A percentile compares a stretch with the other conserved stretches of the same genome.
Conservation (phyloP, 2,329 filamentous ascomycete genomes). For the Saccharata proteae region DNA sequence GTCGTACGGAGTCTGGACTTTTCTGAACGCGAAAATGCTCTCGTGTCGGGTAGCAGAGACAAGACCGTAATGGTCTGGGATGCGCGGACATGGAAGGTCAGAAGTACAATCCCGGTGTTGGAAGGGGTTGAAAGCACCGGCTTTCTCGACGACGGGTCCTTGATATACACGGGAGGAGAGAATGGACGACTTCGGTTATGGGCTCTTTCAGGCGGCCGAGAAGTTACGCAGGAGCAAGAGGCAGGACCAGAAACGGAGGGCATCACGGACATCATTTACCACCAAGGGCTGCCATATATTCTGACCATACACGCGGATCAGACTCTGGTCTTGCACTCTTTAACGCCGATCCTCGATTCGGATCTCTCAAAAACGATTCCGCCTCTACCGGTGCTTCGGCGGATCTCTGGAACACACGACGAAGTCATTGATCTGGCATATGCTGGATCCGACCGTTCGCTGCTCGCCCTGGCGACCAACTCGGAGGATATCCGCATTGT, state of each 20-base stretch:
- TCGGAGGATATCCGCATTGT: constrained; percentile 86
- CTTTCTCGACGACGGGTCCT: constrained; percentile 57
- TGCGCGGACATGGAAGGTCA: constrained; percentile 68
- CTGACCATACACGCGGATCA: constrained; percentile 82
- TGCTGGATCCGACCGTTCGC: constrained; percentile 63
- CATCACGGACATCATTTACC: constrained; percentile 61
- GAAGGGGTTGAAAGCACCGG: constrained; percentile 78
- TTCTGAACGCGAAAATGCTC: constrained; percentile 56
- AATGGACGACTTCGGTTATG: constrained; percentile 75
- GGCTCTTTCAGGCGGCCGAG: constrained; percentile 63
- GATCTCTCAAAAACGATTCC: constrained; percentile 36
- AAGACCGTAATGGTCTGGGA: constrained; percentile 94
- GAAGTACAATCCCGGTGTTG: constrained; percentile 68
- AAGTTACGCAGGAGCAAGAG: constrained; percentile 66
- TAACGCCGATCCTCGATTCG: constrained; percentile 29
- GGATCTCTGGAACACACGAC: constrained; percentile 92
- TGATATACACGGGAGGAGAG: constrained; percentile 76
- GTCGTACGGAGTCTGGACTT: constrained; percentile 84
- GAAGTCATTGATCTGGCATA: constrained; percentile 94
- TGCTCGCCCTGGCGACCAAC: constrained; percentile 87
- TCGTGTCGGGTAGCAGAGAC: constrained; percentile 80
- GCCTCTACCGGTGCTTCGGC: constrained; percentile 52
- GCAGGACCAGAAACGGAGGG: constrained; percentile 47
- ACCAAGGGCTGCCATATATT: constrained; percentile 54
- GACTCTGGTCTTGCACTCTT: constrained; percentile 64